A percentile compares a stretch with the other conserved stretches of the same genome.
Evolutionary conservation across 495 filamentous ascomycete species (phyloP).

Genomic region (Daldinia caldariorum): DNA sequence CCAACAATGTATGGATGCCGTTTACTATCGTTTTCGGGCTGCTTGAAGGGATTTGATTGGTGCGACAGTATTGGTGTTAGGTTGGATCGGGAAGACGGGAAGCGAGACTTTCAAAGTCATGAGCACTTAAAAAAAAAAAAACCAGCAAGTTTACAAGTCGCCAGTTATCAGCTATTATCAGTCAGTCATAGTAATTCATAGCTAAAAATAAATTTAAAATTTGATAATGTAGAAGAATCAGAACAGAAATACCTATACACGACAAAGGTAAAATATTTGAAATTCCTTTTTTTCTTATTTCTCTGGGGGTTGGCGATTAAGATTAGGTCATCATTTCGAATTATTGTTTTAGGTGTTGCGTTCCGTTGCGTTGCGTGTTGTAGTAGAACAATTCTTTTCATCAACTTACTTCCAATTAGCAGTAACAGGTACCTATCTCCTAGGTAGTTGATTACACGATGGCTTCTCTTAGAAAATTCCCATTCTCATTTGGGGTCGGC

Average conservation of each 20-base stretch:
- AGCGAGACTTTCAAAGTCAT: conserved; percentile 1
- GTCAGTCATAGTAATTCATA: background rate
- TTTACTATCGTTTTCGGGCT: conserved; percentile 19
- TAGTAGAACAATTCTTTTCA: background rate
- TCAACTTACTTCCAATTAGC: too few species aligned
- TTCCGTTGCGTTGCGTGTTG: too few species aligned
- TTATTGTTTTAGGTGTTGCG: background rate
- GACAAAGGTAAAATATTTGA: too few species aligned
- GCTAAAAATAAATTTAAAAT: background rate
- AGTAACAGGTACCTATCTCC: too few species aligned
- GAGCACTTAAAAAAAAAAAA: background rate
- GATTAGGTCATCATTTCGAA: background rate
- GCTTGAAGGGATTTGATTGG: conserved; percentile 5
- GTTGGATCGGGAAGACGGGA: background rate
- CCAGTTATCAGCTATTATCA: background rate
- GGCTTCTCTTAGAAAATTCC: conserved; percentile 37
- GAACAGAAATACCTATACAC: background rate
- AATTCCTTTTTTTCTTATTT: background rate
- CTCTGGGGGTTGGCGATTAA: background rate
- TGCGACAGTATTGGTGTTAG: conserved; percentile 30
- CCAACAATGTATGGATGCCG: background rate
- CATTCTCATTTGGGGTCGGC: conserved; percentile 58
- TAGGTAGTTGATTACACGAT: background rate
- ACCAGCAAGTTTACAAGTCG: background rate
- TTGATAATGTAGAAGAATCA: background rate